Evolutionary conservation across 257 asterid genomes (phyloP), one percentile per base, ranked within the genome.

Genomic region (Petunia secreta): DNA sequence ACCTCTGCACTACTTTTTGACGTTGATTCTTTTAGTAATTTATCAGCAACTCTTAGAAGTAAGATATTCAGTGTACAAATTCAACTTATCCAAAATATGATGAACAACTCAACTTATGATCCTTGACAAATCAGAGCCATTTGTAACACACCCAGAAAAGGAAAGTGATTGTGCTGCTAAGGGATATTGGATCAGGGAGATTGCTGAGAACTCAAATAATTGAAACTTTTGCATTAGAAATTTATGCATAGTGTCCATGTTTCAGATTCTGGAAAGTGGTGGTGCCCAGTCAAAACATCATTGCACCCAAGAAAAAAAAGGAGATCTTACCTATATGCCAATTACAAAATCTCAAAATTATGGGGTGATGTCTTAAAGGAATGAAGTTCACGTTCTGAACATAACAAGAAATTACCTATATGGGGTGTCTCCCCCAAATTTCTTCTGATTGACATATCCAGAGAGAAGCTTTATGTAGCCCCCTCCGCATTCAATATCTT

Each of bases 401-500:
- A 39, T 50, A 50, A 34, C 4, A 3, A 50, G 62, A 53, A 68
- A 16, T 80, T 8, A 83, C 99, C 97, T 96, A 92, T 96, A 96
- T 75, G 99, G 99, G 65, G 99, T 96, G 82, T 94, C 99, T 14
- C 99, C 99, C 2, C 99, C 98, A 75, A 92, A 94, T 84, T 96
- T 96, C 94, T 96, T 96, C 82, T 96, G 99, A 81, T 94, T 95
- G 53, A 93, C 98, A 82, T 81, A 93, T 82, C 96, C 98, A 57
- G 99, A 95, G 25, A 86, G 92, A 87, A 95, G 97, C 91, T 95
- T 95, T 46, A 95, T 89, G 63, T 95, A 95, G 63, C 98, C 99
- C 4, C 99, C 99, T 36, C 99, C 99, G 58, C 99, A 95, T 85
- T 95, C 99, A 68, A 95, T 95, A 85, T 95, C 98, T 85, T 96